phyloP scores from a whole-genome alignment of 768 basidiomycete species.

The Rhizopogon rudus region DNA sequence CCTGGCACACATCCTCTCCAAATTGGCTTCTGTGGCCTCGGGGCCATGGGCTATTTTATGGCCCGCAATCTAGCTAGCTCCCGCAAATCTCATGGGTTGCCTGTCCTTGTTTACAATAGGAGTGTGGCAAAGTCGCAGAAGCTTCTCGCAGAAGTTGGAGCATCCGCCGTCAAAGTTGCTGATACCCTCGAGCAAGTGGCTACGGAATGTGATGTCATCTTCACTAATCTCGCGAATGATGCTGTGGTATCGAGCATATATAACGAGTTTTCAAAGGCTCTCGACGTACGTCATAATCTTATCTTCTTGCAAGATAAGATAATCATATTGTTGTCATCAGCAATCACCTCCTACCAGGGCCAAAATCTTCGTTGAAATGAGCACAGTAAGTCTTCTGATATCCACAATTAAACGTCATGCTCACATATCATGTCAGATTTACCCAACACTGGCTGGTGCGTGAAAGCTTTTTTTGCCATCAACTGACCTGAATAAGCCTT shows the following conservation, averaged over 20 bases:
- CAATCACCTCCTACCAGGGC: slow-evolving; percentile 36
- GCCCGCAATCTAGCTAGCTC: slow-evolving; percentile 71
- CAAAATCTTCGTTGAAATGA: slow-evolving; percentile 84
- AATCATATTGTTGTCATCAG: slow-evolving; percentile 22
- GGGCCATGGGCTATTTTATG: slow-evolving; percentile 74
- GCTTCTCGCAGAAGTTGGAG: slow-evolving; percentile 52
- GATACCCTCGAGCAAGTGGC: slow-evolving; percentile 54
- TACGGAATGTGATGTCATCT: slow-evolving; percentile 63
- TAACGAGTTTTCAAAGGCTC: slow-evolving; percentile 49
- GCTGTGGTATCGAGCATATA: slow-evolving; percentile 63
- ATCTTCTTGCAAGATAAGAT: neutral
- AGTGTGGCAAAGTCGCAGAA: slow-evolving; percentile 53
- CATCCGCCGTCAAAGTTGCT: slow-evolving; percentile 50
- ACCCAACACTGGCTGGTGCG: slow-evolving; percentile 47
- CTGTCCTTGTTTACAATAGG: slow-evolving; percentile 78
- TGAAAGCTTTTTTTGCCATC: neutral
- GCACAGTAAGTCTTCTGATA: slow-evolving; percentile 55
- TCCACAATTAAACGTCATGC: neutral
- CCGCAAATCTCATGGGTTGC: slow-evolving; percentile 36
- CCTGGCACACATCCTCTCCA: slow-evolving; percentile 35
- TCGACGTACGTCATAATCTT: slow-evolving; percentile 39
- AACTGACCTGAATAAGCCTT: neutral
- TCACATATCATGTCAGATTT: slow-evolving; percentile 36
- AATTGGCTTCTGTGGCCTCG: slow-evolving; percentile 46
- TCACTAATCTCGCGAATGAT: slow-evolving; percentile 73